A percentile compares a stretch with the other conserved stretches of the same genome.
Conservation (phyloP, 73 alveolate species). For the Paramecium octaurelia region DNA sequence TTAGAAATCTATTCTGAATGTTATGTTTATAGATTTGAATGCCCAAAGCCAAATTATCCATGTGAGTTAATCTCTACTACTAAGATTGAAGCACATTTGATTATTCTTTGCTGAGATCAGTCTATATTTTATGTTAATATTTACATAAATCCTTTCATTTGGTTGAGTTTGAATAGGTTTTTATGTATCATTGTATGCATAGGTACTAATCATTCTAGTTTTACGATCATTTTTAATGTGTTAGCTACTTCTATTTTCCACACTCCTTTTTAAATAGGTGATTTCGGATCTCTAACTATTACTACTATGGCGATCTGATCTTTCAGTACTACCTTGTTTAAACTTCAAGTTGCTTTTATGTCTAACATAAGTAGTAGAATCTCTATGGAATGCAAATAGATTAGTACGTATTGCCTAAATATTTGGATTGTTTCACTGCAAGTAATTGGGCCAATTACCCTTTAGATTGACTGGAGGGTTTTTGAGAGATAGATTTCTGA, state of each 20-base stretch:
- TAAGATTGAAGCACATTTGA: neutral
- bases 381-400: neutral
- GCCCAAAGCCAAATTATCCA: conserved; percentile 28
- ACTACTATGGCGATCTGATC: conserved; percentile 22
- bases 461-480: neutral
- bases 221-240: neutral
- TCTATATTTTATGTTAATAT: neutral
- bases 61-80: neutral
- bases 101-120: conserved; percentile 28
- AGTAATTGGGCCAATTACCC: neutral
- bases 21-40: conserved; percentile 16
- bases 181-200: neutral
- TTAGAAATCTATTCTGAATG: conserved; percentile 9
- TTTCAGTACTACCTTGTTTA: neutral
- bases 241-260: conserved; percentile 5
- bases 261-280: conserved; percentile 15
- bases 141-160: conserved; percentile 7
- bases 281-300: conserved; percentile 13
- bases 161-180: conserved; percentile 9
- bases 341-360: neutral
- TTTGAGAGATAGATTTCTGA: neutral
- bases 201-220: conserved; percentile 32
- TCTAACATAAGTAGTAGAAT: conserved; percentile 38
- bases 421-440: neutral
- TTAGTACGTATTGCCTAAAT: conserved; percentile 8